Evolutionary conservation across 371 early-diverging fungal genomes (phyloP), one percentile per base, ranked within the genome.

Genomic region (Rhizopus arrhizus): DNA sequence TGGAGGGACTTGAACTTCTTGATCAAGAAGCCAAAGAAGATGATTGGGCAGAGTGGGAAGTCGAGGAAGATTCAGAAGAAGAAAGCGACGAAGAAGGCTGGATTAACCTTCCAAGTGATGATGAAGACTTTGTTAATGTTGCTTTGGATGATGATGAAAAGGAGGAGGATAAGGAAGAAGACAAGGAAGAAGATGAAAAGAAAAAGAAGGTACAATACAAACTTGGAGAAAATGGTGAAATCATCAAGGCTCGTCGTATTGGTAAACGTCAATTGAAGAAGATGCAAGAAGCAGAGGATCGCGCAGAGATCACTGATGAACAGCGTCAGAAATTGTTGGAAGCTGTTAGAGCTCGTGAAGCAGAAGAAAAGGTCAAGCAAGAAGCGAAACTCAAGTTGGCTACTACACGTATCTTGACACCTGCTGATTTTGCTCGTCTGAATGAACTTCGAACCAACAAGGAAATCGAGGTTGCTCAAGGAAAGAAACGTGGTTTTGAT

Each of bases 391-490:
- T 76, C n/a, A 75, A 70, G 48, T 48, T 81, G 55, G 78, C 78
- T n/a, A 74, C 80, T 41, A 69, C 72, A 4, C 73, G 90, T 84
- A 90, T 96, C 69, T 74, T 96, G 66, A 95, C 96, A 9, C 93
- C 93, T 49, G 94, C 93, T 41, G 96, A 97, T 75, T 96, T 95
- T 75, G 91, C 86, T 16, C 85, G 83, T 62, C 84, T 97, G 63
- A 83, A 89, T 56, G 88, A 89, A 55, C 80, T 92, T 66, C 73
- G 84, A 53, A 68, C 79, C 28, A 73, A 80, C 45, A 85, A 89
- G 54, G 89, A 87, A 38, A 49, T 73, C 43, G 74, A 74, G 28
- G 43, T 65, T n/a, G 51, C 62, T 5, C 50, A 64, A 28, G 80
- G 80, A 49, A 68, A 64, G 42, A 82, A 83, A 49, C 74, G 82